Evolutionary conservation across 1,284 basidiomycete genomes (phyloP).

Genomic region (Ganoderma resinaceum): DNA sequence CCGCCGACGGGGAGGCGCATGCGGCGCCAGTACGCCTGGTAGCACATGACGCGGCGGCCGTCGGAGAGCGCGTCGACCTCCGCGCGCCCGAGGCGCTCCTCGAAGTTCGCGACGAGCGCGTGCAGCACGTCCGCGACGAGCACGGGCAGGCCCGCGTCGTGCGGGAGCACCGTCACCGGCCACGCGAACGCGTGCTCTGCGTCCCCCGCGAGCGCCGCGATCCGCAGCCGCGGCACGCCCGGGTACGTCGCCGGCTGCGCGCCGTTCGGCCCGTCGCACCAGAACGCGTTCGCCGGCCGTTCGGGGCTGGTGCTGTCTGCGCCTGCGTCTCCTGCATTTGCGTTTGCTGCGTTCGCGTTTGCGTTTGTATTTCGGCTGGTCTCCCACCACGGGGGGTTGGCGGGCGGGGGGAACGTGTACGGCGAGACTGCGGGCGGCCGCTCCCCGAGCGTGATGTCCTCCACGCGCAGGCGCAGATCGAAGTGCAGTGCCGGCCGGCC

Average conservation of each 20-base stretch:
- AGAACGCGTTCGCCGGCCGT: constrained; percentile 29
- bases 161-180: constrained; percentile 53
- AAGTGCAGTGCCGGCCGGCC: constrained; percentile 56
- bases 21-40: constrained; percentile 41
- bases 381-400: too few species aligned
- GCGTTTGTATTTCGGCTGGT: too few species aligned
- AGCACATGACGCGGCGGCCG: constrained; percentile 40
- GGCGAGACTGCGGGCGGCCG: not conserved
- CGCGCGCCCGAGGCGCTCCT: constrained; percentile 45
- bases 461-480: constrained; percentile 47
- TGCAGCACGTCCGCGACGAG: constrained; percentile 57
- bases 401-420: constrained; percentile 1
- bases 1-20: constrained; percentile 26
- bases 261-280: constrained; percentile 47
- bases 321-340: too few species aligned
- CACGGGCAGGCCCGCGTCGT: constrained; percentile 48
- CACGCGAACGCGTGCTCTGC: constrained; percentile 53
- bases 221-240: constrained; percentile 58
- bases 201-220: constrained; percentile 59
- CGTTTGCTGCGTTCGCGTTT: too few species aligned
- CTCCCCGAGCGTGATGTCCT: constrained; percentile 24
- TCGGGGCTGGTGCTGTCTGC: too few species aligned
- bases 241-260: constrained; percentile 66
- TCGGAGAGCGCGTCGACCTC: constrained; percentile 45
- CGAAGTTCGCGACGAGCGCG: constrained; percentile 54